Evolutionary conservation across 768 basidiomycete genomes (phyloP), one percentile per base, ranked within the genome.

Genomic region (Hortiboletus campestris): DNA sequence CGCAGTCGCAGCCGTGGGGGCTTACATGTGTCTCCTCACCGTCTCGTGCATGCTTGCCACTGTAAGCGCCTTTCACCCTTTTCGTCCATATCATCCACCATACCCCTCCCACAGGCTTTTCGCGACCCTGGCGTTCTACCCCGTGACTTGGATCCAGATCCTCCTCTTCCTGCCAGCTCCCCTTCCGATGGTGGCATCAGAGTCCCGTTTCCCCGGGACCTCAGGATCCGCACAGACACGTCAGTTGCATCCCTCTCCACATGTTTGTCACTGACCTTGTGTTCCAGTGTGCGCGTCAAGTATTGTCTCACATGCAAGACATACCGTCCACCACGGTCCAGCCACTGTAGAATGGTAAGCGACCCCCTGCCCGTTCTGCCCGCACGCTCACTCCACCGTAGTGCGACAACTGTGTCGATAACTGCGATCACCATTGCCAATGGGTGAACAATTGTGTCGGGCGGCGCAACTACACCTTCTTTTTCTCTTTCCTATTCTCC

Each of bases 381-480:
- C 19, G 41, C 19, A 5, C 31, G 25, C 55, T 68, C 44, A 56
- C 34, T 28, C 42, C 17, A 5, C 43, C 13, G 2, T 61, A 95
- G 89, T 99, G 96, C 68, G 93, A 97, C 63, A 98, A 98, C 67
- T 99, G 96, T 66, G 93, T 98, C 16, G 95, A 98, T 61, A 87
- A 88, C 11, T 98, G 95, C 61, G 94, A 96, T 69, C 91, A 95
- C 67, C 92, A 93, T 67, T 91, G 88, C 59, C 86, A 87, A 67
- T 90, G 88, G 89, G 84, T 99, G 19, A 97, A 98, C 70, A 97
- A 94, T 68, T 98, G 97, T 68, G 82, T 99, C 39, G 97, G 97
- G 8, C 83, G 92, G 39, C 86, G 94, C 43, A 98, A 98, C 69
- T 98, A 99, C 69, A 89, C 92, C 17, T 80, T 86, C n/a, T 99